Evolutionary conservation across 176 grass and related monocot species (phyloP).

Genomic region (Zizania latifolia): DNA sequence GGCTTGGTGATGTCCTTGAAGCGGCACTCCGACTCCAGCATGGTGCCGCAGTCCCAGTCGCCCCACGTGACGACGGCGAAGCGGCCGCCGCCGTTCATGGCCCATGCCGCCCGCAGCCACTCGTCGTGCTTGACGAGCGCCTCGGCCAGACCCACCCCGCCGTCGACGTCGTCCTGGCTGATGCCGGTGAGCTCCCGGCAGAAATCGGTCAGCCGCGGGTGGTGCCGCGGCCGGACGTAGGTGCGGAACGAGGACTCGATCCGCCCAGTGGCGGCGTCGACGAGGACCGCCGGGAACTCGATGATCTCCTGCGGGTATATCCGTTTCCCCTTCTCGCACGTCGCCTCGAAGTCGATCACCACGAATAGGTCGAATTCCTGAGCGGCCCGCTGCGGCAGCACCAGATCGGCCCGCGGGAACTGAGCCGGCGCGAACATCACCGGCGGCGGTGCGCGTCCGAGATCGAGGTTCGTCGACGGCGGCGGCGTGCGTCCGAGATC

Average conservation of each 20-base stretch:
- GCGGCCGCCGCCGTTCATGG: background rate
- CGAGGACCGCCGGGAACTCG: conserved; percentile 58
- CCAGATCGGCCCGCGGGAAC: no score
- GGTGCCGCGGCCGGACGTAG: conserved; percentile 46
- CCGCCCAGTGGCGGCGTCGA: conserved; percentile 47
- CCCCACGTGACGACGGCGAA: background rate
- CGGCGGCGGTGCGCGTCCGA: no score
- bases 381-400: background rate
- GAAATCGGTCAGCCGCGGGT: conserved; percentile 47
- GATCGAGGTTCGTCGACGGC: no score
- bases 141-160: conserved; percentile 40
- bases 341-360: conserved; percentile 73
- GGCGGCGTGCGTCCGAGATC: no score
- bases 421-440: background rate
- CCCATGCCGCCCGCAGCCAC: background rate
- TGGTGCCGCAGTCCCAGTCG: background rate
- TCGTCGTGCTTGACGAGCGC: conserved; percentile 54
- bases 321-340: conserved; percentile 34
- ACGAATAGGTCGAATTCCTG: conserved; percentile 51
- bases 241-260: conserved; percentile 48
- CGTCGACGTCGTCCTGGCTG: conserved; percentile 47
- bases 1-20: background rate
- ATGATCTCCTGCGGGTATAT: conserved; percentile 55
- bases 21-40: background rate
- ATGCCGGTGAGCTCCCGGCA: conserved; percentile 62